A percentile compares a stretch with the other conserved stretches of the same genome.
These are phyloP conservation scores for Aquilaria agallochum DNA, from an alignment of 441 rosid species.

Conservation along the genomic window DNA sequence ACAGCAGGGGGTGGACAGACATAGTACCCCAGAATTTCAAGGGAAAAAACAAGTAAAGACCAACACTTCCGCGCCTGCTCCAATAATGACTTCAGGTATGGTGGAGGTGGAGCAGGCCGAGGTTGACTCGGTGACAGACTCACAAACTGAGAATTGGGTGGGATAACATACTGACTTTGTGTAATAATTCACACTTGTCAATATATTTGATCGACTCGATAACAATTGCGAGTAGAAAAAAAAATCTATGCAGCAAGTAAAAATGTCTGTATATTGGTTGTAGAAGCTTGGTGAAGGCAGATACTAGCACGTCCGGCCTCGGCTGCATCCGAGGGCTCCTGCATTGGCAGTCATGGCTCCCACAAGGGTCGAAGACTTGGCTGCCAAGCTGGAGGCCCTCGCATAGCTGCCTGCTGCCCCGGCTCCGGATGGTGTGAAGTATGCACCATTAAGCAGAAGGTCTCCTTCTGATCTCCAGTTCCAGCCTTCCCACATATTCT, in stretches of 20 bases:
- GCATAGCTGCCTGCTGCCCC: slow-evolving; percentile 89
- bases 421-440: slow-evolving; percentile 86
- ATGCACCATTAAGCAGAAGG: slow-evolving; percentile 80
- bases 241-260: not conserved
- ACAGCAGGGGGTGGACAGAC: not conserved
- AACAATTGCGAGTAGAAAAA: not conserved
- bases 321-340: slow-evolving; percentile 67
- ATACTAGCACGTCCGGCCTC: slow-evolving; percentile 53
- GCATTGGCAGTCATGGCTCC: slow-evolving; percentile 71
- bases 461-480: slow-evolving; percentile 98
- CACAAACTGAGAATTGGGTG: slow-evolving; percentile 13
- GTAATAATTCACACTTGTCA: slow-evolving; percentile 57
- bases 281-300: not conserved
- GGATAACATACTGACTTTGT: slow-evolving; percentile 31
- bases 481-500: slow-evolving; percentile 66
- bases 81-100: slow-evolving; percentile 15
- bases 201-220: slow-evolving; percentile 14
- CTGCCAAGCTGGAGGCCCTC: slow-evolving; percentile 89
- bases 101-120: slow-evolving; percentile 62
- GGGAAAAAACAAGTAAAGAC: slow-evolving; percentile 14
- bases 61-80: slow-evolving; percentile 80
- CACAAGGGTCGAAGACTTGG: slow-evolving; percentile 85
- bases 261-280: not conserved
- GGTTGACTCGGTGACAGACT: slow-evolving; percentile 50
- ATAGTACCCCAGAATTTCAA: not conserved